phyloP scores from a whole-genome alignment of 768 basidiomycete species.

The Cyclocybe cylindracea region DNA sequence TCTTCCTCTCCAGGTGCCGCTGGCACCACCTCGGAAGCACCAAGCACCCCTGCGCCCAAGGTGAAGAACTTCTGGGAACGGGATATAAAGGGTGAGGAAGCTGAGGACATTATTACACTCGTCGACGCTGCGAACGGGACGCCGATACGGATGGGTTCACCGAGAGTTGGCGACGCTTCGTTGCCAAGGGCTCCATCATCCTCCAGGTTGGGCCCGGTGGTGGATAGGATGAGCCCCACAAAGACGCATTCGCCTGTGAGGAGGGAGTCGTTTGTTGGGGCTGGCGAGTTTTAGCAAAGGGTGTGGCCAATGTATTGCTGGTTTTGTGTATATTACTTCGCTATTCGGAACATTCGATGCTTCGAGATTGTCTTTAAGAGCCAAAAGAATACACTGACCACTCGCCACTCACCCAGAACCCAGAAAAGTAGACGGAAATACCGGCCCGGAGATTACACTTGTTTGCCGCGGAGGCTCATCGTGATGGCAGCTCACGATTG shows the following conservation, averaged over 20 bases:
- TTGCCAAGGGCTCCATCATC: too few species aligned
- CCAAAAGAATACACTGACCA: too few species aligned
- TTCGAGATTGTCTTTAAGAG: too few species aligned
- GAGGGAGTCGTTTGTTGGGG: slow-evolving; percentile 7
- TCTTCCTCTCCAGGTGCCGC: not conserved
- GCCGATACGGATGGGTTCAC: not conserved
- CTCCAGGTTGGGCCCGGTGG: too few species aligned
- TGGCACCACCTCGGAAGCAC: not conserved
- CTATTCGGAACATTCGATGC: too few species aligned
- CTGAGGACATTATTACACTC: slow-evolving; percentile 12
- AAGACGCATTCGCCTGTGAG: slow-evolving; percentile 15
- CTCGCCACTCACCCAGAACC: too few species aligned
- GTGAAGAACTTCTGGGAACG: slow-evolving; percentile 23
- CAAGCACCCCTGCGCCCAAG: not conserved
- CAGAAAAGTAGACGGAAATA: too few species aligned
- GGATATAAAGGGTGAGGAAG: slow-evolving; percentile 8
- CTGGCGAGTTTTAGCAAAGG: slow-evolving; percentile 7
- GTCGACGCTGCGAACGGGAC: slow-evolving; percentile 11
- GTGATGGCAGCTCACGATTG: slow-evolving; percentile 21
- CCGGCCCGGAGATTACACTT: slow-evolving; percentile 3
- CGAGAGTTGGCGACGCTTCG: too few species aligned
- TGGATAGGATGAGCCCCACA: slow-evolving; percentile 8
- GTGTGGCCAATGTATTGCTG: too few species aligned
- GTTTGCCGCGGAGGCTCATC: slow-evolving; percentile 31
- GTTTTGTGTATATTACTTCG: too few species aligned